phyloP scores from a whole-genome alignment of 257 asterid species.

The Solanum okadae region DNA sequence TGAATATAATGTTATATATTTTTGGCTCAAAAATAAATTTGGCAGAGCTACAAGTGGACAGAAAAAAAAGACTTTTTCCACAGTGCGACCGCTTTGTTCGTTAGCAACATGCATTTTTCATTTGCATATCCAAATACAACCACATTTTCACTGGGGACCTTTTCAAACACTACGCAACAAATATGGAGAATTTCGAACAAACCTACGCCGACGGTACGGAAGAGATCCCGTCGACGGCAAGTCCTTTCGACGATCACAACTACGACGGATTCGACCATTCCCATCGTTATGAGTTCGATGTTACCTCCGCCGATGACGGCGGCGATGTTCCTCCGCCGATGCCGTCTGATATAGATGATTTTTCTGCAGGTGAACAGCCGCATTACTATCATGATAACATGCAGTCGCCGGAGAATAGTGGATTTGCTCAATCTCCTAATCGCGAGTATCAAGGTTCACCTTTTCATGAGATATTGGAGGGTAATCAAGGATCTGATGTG shows the following conservation, averaged over 20 bases:
- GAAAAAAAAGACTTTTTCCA: background rate
- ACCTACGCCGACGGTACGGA: slow-evolving; percentile 5
- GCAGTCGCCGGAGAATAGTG: slow-evolving; percentile 26
- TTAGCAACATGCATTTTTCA: background rate
- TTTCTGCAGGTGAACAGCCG: slow-evolving; percentile 5
- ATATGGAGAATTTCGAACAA: slow-evolving; percentile 55
- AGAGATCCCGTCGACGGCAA: slow-evolving; percentile 16
- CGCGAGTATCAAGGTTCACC: slow-evolving; percentile 16
- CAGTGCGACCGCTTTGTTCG: background rate
- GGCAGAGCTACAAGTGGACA: background rate
- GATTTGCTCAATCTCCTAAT: slow-evolving; percentile 11
- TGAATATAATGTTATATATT: too few relatives aligned
- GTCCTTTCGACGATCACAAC: slow-evolving; percentile 22
- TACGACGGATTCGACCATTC: slow-evolving; percentile 13
- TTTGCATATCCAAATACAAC: background rate
- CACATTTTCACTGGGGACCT: background rate
- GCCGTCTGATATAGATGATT: slow-evolving; percentile 17
- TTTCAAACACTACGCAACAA: background rate
- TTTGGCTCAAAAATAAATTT: too few relatives aligned
- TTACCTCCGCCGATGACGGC: slow-evolving; percentile 10
- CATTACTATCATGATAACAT: slow-evolving; percentile 5
- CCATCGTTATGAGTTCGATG: slow-evolving; percentile 15
- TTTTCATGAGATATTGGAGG: slow-evolving; percentile 4
- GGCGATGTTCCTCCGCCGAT: slow-evolving; percentile 21
- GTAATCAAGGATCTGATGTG: slow-evolving; percentile 7